Base-by-base conservation (phyloP, 768 basidiomycete genomes). In the Calocera cornea region DNA sequence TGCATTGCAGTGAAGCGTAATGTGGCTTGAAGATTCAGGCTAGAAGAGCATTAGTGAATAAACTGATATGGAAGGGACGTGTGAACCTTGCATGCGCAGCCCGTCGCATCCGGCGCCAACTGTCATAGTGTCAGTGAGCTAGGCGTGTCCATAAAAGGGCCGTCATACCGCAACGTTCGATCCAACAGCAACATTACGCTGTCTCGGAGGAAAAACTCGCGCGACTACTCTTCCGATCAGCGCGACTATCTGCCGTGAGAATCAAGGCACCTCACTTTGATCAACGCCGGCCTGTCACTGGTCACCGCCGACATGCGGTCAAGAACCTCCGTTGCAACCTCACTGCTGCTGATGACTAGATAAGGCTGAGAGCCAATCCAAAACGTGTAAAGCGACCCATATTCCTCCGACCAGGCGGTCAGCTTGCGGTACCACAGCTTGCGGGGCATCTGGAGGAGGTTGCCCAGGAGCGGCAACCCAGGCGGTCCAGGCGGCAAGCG, bases 391-490 rank as follows among this genome's bases (percentile, higher is more conserved):
- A 31, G 14, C 66, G 19, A 12, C 64, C 70, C 70, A 34, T 71
- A 71, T 31, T 67, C 17, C 36, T 68, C 31, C n/a, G 50, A 40
- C 70, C 70, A 71, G 19, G 67, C 54, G 19, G 40, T 27, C 22
- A 69, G 69, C 10, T 31, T 36, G 19, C 60, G 17, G 66, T 64
- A 65, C 31, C 41, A 27, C n/a, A 63, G 50, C 14, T 50, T 34
- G 14, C 22, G 22, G 5, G 54, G 54, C 11, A 71, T n/a, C 34
- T 71, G 70, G 16, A 71, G 54, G 14, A 64, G 12, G 41, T 71
- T 71, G 2, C 70, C 70, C 17, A 71, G 34, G 3, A 71, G n/a
- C 19, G 69, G 70, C 12, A 69, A 17, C 19, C 69, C 69, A 1
- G 66, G 29, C 1, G 70, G 70, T 19, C 67, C 66, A 5, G 70